Evolutionary conservation across 305 asterid genomes (phyloP).

Genomic region (Euphrasia arctica): DNA sequence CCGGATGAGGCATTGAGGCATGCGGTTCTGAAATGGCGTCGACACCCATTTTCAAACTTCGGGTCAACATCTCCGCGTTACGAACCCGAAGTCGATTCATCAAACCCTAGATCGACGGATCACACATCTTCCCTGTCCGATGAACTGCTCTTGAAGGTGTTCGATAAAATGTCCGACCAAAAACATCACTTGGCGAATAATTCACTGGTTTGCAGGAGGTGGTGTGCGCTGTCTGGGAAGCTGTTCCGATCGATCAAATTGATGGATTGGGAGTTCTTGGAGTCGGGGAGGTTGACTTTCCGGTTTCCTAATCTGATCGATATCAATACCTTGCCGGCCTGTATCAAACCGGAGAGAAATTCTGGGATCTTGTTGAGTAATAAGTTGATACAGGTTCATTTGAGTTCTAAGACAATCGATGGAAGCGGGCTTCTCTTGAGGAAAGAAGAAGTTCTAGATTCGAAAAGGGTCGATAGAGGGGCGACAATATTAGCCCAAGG

Average conservation of each 20-base stretch:
- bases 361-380: constrained; percentile 67
- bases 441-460: constrained; percentile 45
- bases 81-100: constrained; percentile 46
- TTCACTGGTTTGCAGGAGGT: constrained; percentile 69
- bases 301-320: constrained; percentile 71
- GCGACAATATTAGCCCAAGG: constrained; percentile 62
- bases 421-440: constrained; percentile 45
- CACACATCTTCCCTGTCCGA: constrained; percentile 51
- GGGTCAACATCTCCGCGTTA: constrained; percentile 64
- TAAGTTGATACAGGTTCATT: constrained; percentile 46
- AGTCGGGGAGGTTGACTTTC: constrained; percentile 66
- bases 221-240: constrained; percentile 67
- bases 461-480: constrained; percentile 56
- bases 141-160: constrained; percentile 45
- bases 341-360: constrained; percentile 44
- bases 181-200: constrained; percentile 43
- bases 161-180: constrained; percentile 39
- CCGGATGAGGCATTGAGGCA: constrained; percentile 53
- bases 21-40: constrained; percentile 52
- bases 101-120: constrained; percentile 33
- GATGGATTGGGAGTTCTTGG: constrained; percentile 79
- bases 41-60: constrained; percentile 50
- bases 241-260: constrained; percentile 53
- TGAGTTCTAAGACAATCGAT: constrained; percentile 41
- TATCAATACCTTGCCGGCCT: constrained; percentile 46